Percentiles rank a stretch among this genome's conserved stretches.
These are phyloP conservation scores for Malassezia equina DNA, from an alignment of 1,284 basidiomycete species.

Conservation along the genomic window DNA sequence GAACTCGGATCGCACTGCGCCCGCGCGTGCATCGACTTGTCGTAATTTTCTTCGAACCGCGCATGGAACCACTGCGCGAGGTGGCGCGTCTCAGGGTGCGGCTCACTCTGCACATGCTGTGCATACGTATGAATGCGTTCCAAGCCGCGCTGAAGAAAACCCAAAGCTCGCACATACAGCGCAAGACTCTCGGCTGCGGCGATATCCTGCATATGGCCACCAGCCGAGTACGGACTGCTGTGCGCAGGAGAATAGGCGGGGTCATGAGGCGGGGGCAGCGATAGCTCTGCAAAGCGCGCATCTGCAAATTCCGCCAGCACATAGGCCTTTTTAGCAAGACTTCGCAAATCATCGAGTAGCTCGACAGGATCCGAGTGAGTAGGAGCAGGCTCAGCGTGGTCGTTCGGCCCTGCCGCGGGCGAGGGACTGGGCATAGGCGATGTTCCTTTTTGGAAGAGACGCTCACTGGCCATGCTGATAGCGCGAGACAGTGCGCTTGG, in stretches of 20 bases:
- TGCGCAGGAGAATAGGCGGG: constrained; percentile 6
- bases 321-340: constrained; percentile 86
- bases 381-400: background rate
- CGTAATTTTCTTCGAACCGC: constrained; percentile 55
- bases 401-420: background rate
- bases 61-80: constrained; percentile 56
- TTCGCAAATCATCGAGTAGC: constrained; percentile 66
- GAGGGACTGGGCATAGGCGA: constrained; percentile 34
- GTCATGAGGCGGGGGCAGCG: constrained; percentile 5
- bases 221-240: constrained; percentile 11
- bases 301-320: constrained; percentile 87
- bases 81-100: constrained; percentile 53
- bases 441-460: constrained; percentile 59
- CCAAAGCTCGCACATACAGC: constrained; percentile 83
- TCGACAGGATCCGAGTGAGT: constrained; percentile 56
- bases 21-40: constrained; percentile 55
- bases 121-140: constrained; percentile 45
- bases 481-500: constrained; percentile 58
- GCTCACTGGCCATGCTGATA: constrained; percentile 76
- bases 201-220: constrained; percentile 34
- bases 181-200: constrained; percentile 65
- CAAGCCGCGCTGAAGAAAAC: constrained; percentile 83
- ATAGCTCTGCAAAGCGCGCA: constrained; percentile 65
- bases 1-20: constrained; percentile 48
- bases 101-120: constrained; percentile 4